phyloP scores from a whole-genome alignment of 495 filamentous ascomycete genomes.

The Aspergillus saccharolyticus region DNA sequence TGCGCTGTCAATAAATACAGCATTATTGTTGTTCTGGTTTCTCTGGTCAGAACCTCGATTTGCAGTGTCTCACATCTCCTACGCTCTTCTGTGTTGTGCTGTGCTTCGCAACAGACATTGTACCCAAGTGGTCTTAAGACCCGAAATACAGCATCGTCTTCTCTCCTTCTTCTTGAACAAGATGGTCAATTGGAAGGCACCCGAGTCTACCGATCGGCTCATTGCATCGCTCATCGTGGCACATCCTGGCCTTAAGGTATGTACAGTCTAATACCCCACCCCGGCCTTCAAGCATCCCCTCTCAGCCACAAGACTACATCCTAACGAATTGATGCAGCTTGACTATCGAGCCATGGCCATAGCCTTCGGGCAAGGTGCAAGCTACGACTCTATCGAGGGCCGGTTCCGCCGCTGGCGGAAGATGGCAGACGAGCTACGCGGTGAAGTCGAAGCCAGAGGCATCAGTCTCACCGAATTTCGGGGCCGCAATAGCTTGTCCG shows the following conservation, averaged over 20 bases:
- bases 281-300: neutral
- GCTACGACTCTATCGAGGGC: constrained; percentile 20
- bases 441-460: constrained; percentile 1
- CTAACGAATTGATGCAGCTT: constrained; percentile 11
- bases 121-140: too few relatives aligned
- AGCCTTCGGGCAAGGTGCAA: constrained; percentile 22
- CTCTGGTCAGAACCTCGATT: neutral
- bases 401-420: constrained; percentile 19
- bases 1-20: neutral
- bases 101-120: neutral
- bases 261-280: neutral
- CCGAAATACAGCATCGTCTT: neutral
- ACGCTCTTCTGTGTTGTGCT: neutral
- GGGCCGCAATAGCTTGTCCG: constrained; percentile 8
- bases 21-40: neutral
- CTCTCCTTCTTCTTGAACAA: constrained; percentile 4
- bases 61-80: neutral
- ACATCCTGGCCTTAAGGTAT: constrained; percentile 20
- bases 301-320: neutral
- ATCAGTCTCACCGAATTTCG: constrained; percentile 7
- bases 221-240: constrained; percentile 30
- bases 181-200: constrained; percentile 39
- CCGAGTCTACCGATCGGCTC: constrained; percentile 26
- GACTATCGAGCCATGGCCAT: constrained; percentile 20
- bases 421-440: constrained; percentile 19